Evolutionary conservation across 78 protist genomes (phyloP).

Genomic region (Anaeramoeba flamelloides): DNA sequence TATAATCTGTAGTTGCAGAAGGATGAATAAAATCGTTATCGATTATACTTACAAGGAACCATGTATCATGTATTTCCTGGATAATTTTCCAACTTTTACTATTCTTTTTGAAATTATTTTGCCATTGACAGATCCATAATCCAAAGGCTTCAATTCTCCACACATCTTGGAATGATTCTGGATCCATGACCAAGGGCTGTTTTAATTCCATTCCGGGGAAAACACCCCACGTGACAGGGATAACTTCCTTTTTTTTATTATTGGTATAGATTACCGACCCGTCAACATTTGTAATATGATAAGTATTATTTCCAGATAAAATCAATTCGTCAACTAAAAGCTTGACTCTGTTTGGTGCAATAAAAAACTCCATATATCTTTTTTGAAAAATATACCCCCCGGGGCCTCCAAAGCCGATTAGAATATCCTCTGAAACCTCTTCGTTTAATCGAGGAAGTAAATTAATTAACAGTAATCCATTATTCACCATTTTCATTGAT

Average conservation of each 20-base stretch:
- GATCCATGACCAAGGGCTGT: conserved; percentile 83
- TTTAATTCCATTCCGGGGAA: conserved; percentile 73
- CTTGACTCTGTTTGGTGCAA: conserved; percentile 22
- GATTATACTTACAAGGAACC: conserved; percentile 53
- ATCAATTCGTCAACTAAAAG: background rate
- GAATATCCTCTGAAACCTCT: conserved; percentile 39
- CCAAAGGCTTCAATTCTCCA: conserved; percentile 85
- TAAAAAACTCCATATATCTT: conserved; percentile 72
- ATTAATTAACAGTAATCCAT: conserved; percentile 75
- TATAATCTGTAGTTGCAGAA: no score
- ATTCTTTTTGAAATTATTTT: conserved; percentile 19
- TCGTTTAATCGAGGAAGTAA: conserved; percentile 82
- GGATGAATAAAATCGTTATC: conserved; percentile 76
- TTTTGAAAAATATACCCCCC: conserved; percentile 82
- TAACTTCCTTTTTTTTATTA: conserved; percentile 10
- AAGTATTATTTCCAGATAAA: conserved; percentile 34
- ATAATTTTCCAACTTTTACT: conserved; percentile 11
- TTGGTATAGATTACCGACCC: no score
- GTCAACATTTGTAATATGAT: conserved; percentile 39
- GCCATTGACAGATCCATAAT: conserved; percentile 58
- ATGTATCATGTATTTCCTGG: conserved; percentile 38
- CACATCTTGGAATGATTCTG: conserved; percentile 42
- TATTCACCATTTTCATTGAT: conserved; percentile 34
- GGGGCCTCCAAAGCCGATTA: conserved; percentile 81
- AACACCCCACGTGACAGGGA: conserved; percentile 92